Evolutionary conservation across 495 filamentous ascomycete species (phyloP), one percentile per base, ranked within the genome.

Genomic region (Thozetella sp.): DNA sequence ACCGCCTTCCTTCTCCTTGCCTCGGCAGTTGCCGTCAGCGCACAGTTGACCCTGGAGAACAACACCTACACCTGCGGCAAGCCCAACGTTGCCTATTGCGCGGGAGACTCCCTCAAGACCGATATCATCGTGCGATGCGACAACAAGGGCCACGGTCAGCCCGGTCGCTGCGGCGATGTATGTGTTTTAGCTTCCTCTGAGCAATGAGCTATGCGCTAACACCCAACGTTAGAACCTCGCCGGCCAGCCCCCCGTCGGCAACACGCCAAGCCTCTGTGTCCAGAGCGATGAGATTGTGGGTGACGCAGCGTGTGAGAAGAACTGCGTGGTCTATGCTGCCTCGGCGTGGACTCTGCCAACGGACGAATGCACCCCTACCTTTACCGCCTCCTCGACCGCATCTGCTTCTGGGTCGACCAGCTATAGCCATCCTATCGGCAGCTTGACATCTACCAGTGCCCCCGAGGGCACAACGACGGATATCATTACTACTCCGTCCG

Each of bases 41-140:
- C 68, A 48, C 61, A 69, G 59, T 58, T 67, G 57, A 59, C 30
- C 17, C 22, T 54, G 27, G 57, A 61, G 24, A 17, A 48, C 53
- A 56, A 64, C 30, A 62, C 43, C 25, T 57, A 25, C 30, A 59
- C 54, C 26, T 74, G 71, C 61, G 54, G 51, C 54, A 51, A 55
- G 22, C 54, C 66, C n/a, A 61, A 70, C 54, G 65, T 53, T 0
- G 59, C 59, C 45, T 73, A 65, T 64, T 73, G 69, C 63, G 67
- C 63, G 25, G 67, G 65, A n/a, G 46, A 56, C 48, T 67, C 63
- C 15, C 40, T 72, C n/a, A 43, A 54, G 23, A 70, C 67, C 59
- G 67, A 69, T 51, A 74, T 71, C 64, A 72, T 72, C 67, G 55
- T 72, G 59, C 72, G 70, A 46, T 74, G 72, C 53, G 59, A 56